Evolutionary conservation across 108 stramenopile genomes (phyloP).

Genomic region (Fragilaria crotonensis): DNA sequence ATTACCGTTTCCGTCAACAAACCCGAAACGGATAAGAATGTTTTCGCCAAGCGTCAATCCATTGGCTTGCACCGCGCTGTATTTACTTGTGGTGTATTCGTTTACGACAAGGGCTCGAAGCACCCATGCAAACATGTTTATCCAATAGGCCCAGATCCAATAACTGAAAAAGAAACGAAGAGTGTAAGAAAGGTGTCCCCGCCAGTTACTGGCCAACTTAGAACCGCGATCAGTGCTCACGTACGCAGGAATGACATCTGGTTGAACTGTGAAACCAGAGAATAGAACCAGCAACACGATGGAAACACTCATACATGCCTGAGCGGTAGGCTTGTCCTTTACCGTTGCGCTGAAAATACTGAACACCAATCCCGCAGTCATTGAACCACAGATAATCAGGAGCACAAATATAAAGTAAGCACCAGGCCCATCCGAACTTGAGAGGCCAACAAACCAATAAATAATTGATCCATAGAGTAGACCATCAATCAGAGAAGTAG

Average conservation of each 20-base stretch:
- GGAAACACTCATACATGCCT: conserved; percentile 45
- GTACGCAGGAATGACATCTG: conserved; percentile 37
- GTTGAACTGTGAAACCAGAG: conserved; percentile 55
- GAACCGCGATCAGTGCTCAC: conserved; percentile 1
- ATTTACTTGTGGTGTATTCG: conserved; percentile 47
- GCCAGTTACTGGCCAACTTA: too few species aligned
- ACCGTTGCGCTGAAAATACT: conserved; percentile 44
- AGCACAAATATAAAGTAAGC: conserved; percentile 56
- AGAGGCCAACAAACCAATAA: conserved; percentile 52
- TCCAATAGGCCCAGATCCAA: conserved; percentile 64
- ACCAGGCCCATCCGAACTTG: conserved; percentile 27
- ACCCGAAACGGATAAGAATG: conserved; percentile 35
- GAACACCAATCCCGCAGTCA: conserved; percentile 41
- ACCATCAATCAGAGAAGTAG: conserved; percentile 40
- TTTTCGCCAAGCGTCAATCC: conserved; percentile 41
- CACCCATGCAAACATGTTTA: conserved; percentile 52
- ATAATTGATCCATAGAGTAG: conserved; percentile 44
- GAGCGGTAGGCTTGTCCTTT: conserved; percentile 37
- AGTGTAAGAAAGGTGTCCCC: too few species aligned
- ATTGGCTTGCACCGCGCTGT: conserved; percentile 19
- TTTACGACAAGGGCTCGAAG: conserved; percentile 48
- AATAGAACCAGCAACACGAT: conserved; percentile 47
- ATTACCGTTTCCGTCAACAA: conserved; percentile 23
- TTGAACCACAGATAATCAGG: conserved; percentile 27
- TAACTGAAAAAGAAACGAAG: conserved; percentile 14